Conservation (phyloP, 2,329 filamentous ascomycete genomes). For the Colletotrichum sp. region DNA sequence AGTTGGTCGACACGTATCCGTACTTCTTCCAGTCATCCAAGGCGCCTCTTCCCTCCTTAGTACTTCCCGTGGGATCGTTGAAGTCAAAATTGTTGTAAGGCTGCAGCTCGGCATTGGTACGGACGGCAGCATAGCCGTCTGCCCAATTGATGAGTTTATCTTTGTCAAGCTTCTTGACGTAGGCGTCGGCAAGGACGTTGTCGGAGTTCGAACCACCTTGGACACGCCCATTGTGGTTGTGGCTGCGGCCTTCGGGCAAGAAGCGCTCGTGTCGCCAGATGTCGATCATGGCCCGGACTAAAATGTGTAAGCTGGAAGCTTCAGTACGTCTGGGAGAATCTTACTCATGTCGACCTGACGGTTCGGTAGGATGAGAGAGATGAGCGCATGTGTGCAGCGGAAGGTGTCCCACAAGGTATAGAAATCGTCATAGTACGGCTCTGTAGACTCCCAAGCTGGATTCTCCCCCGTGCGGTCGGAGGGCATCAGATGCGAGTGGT, state of each 20-base stretch:
- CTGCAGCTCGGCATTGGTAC: constrained; percentile 60
- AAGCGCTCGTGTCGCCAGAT: constrained; percentile 61
- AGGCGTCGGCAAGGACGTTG: constrained; percentile 66
- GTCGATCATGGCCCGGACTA: constrained; percentile 59
- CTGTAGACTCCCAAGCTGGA: constrained; percentile 55
- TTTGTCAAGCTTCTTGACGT: constrained; percentile 47
- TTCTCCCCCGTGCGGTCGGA: constrained; percentile 66
- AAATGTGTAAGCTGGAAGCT: not conserved
- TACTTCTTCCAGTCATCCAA: constrained; percentile 63
- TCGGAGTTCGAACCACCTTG: constrained; percentile 66
- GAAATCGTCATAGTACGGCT: constrained; percentile 66
- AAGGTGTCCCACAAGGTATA: constrained; percentile 64
- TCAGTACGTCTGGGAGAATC: not conserved
- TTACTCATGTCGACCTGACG: constrained; percentile 54
- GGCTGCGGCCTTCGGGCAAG: constrained; percentile 58
- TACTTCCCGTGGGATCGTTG: constrained; percentile 56
- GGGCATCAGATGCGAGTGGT: constrained; percentile 66
- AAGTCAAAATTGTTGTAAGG: constrained; percentile 55
- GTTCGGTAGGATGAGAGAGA: constrained; percentile 57
- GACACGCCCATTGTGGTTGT: constrained; percentile 61
- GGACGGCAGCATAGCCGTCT: constrained; percentile 56
- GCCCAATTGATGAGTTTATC: constrained; percentile 59
- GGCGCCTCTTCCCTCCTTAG: constrained; percentile 61
- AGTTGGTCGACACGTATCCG: constrained; percentile 59
- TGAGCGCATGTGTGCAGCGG: constrained; percentile 57